Base-by-base conservation (phyloP, 768 basidiomycete species). In the Hypholoma fasciculare region DNA sequence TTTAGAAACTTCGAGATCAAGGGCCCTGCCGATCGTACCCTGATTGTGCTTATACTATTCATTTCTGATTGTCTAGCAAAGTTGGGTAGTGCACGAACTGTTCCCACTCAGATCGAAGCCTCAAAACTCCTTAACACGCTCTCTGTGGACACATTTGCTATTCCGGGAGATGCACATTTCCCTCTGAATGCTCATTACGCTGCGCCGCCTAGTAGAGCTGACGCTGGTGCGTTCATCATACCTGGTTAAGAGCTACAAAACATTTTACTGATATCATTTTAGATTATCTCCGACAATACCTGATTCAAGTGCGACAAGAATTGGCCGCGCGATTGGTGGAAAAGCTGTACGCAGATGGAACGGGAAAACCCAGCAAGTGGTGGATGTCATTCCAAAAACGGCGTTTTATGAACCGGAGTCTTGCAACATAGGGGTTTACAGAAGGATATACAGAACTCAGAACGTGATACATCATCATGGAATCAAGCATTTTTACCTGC, bases 1-100 rank as follows among this genome's bases (percentile, higher is more conserved):
- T 99, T 99, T 78, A 90, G 97, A 69, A 98, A 98, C 78, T 99
- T 98, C 67, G 97, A 99, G 80, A 98, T 99, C 84, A 96, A 98
- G 72, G 96, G 95, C 16, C 92, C 94, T 54, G 94, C 95, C 52
- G 96, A 97, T 80, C 88, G 96, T 58, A 87, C 94, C 40, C 83
- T 99, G 69, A 98, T 99, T 79, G 86, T 98, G 72, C 86, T 98
- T 68, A 97, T 98, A 72, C 89, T 99, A 71, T 99, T 90, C 77
- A 87, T 98, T 67, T 98, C 96, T 46, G 97, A 99, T 76, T 98
- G 96, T 72, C 86, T 99, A 51, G 85, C 92, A 26, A 96, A 94
- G 76, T 80, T 99, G 65, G 91, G 94, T 27, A 77, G 81, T 34
- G 78, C 85, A 30, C 86, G 89, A 54, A 82, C 86, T 3, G 77